A percentile compares a stretch with the other conserved stretches of the same genome.
phyloP scores from a whole-genome alignment of 2,329 filamentous ascomycete species.

The Hypoxylon sp. region DNA sequence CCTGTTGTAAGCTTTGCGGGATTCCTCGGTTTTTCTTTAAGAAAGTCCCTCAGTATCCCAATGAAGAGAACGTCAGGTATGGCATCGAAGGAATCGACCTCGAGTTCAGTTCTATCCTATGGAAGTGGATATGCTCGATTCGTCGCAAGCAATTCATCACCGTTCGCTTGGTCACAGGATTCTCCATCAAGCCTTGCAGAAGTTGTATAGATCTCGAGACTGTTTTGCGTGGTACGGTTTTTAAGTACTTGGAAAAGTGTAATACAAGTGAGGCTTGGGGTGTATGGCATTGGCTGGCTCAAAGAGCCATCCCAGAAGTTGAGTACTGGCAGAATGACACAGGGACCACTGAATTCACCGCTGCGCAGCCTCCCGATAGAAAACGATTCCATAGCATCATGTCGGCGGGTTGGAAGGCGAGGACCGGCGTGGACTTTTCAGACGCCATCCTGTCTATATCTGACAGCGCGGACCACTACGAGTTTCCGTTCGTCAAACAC shows the following conservation, averaged over 20 bases:
- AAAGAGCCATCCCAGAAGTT: slow-evolving; percentile 29
- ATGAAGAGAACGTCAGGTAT: neutral
- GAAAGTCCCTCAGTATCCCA: neutral
- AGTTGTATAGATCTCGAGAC: slow-evolving; percentile 43
- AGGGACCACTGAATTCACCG: slow-evolving; percentile 31
- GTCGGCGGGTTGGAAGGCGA: slow-evolving; percentile 41
- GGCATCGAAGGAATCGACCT: slow-evolving; percentile 44
- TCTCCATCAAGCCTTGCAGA: slow-evolving; percentile 42
- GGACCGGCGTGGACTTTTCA: slow-evolving; percentile 40
- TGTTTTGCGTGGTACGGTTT: slow-evolving; percentile 36
- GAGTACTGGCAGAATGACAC: slow-evolving; percentile 42
- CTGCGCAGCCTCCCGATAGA: slow-evolving; percentile 7
- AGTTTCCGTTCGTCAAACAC: slow-evolving; percentile 26
- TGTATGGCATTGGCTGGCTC: slow-evolving; percentile 44
- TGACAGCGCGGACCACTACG: neutral
- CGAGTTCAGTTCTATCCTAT: slow-evolving; percentile 41
- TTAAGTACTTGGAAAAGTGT: slow-evolving; percentile 20
- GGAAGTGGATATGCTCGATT: slow-evolving; percentile 34
- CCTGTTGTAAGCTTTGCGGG: slow-evolving; percentile 44
- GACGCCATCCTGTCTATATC: slow-evolving; percentile 22
- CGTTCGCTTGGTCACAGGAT: slow-evolving; percentile 41
- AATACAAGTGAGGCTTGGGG: slow-evolving; percentile 36
- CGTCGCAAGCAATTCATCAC: slow-evolving; percentile 13
- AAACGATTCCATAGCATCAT: slow-evolving; percentile 36
- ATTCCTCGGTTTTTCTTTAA: slow-evolving; percentile 27